These are phyloP conservation scores for Cladosporium velox DNA, from an alignment of 2,329 filamentous ascomycete species.

Conservation along the genomic window DNA sequence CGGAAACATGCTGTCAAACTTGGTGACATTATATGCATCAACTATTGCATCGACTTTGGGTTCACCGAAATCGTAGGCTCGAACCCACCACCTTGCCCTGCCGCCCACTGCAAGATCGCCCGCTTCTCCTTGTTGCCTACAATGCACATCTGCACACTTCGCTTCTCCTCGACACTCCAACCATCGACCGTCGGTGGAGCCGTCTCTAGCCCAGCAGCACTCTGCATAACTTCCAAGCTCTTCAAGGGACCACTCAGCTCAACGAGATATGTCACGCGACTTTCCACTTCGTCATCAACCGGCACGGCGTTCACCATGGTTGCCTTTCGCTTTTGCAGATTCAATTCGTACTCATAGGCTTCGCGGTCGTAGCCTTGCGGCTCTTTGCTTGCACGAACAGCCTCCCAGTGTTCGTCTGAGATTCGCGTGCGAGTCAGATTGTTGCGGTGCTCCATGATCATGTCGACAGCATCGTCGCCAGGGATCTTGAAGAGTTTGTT, in stretches of 20 bases:
- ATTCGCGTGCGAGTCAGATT: slow-evolving; percentile 39
- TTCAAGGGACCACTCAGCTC: slow-evolving; percentile 35
- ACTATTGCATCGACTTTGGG: slow-evolving; percentile 28
- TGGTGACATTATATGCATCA: not conserved
- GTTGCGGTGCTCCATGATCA: slow-evolving; percentile 38
- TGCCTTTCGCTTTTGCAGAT: slow-evolving; percentile 33
- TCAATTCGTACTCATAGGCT: slow-evolving; percentile 43
- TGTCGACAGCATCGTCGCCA: slow-evolving; percentile 35
- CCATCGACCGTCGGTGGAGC: slow-evolving; percentile 33
- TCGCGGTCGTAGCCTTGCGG: slow-evolving; percentile 42
- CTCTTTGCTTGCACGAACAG: slow-evolving; percentile 36
- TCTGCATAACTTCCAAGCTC: slow-evolving; percentile 32
- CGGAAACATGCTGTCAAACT: not conserved
- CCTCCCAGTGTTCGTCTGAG: slow-evolving; percentile 41
- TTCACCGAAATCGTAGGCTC: slow-evolving; percentile 32
- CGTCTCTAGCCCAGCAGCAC: slow-evolving; percentile 34
- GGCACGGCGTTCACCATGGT: slow-evolving; percentile 28
- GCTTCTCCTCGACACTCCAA: slow-evolving; percentile 30
- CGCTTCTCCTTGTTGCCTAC: slow-evolving; percentile 33
- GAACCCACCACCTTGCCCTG: slow-evolving; percentile 26
- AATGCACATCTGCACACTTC: slow-evolving; percentile 33
- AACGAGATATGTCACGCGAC: slow-evolving; percentile 32
- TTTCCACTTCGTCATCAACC: slow-evolving; percentile 20
- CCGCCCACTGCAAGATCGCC: slow-evolving; percentile 29
- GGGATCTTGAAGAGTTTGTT: slow-evolving; percentile 39